A percentile compares a stretch with the other conserved stretches of the same genome.
phyloP scores from a whole-genome alignment of 2,329 filamentous ascomycete genomes.

The Hymenoscyphus scutula region DNA sequence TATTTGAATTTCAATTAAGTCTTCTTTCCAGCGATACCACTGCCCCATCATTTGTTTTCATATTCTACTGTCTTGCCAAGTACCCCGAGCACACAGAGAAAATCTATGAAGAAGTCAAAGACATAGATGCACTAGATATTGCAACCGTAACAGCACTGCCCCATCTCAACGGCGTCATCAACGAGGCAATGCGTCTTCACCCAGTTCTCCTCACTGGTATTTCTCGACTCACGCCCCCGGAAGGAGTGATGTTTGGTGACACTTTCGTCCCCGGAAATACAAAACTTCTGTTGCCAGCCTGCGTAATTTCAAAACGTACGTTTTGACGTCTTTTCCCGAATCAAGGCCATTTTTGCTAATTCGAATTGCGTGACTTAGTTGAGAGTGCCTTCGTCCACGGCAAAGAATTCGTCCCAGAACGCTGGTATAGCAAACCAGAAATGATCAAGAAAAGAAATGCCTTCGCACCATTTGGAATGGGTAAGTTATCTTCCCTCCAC shows the following conservation, averaged over 20 bases:
- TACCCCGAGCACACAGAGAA: slow-evolving; percentile 5
- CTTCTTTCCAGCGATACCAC: not conserved
- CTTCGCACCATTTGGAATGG: slow-evolving; percentile 9
- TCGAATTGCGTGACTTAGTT: not conserved
- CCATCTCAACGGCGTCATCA: slow-evolving; percentile 40
- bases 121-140: not conserved
- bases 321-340: not conserved
- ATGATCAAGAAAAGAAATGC: not conserved
- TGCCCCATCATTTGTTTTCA: not conserved
- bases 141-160: not conserved
- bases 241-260: slow-evolving; percentile 11
- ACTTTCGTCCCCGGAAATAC: slow-evolving; percentile 9
- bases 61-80: slow-evolving; percentile 4
- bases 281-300: slow-evolving; percentile 5
- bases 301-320: slow-evolving; percentile 1
- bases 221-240: slow-evolving; percentile 8
- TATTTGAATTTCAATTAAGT: not conserved
- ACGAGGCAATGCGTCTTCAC: slow-evolving; percentile 18
- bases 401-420: slow-evolving; percentile 14
- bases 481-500: not conserved
- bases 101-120: not conserved
- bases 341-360: not conserved
- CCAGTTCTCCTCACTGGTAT: slow-evolving; percentile 18
- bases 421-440: slow-evolving; percentile 7
- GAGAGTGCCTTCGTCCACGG: not conserved